Percentiles rank a stretch among this genome's conserved stretches.
These are phyloP conservation scores for Tritrichomonas foetus DNA, from an alignment of 208 protist species.

Conservation along the genomic window DNA sequence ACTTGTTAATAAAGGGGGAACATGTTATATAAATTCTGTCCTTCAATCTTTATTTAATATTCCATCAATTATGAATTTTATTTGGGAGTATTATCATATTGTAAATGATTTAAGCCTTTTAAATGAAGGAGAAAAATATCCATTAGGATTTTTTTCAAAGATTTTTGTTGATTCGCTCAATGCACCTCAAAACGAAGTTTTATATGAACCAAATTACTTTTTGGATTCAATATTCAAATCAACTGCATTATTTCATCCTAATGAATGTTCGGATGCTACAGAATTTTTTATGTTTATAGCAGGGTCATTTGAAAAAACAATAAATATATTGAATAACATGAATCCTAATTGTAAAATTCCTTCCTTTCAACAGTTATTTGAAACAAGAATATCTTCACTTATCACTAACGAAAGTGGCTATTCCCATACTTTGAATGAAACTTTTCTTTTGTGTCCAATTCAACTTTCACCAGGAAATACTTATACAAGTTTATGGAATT, in stretches of 20 bases:
- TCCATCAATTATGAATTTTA: neutral
- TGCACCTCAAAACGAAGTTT: conserved; percentile 34
- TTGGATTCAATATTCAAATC: neutral
- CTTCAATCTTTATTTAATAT: neutral
- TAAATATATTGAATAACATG: neutral
- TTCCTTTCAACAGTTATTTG: no score
- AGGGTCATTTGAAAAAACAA: neutral
- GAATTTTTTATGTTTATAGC: neutral
- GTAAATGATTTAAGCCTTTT: neutral
- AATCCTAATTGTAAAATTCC: no score
- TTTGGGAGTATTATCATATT: neutral
- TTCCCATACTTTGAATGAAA: no score
- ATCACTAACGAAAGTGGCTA: no score
- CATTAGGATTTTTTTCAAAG: neutral
- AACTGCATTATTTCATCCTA: neutral
- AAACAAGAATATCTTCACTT: no score
- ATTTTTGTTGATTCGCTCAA: conserved; percentile 34
- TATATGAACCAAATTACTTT: conserved; percentile 8
- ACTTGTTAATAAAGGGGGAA: neutral
- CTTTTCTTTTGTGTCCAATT: no score
- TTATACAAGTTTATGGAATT: no score
- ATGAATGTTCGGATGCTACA: neutral
- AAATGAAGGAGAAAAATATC: neutral
- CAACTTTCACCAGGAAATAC: no score
- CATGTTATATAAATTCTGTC: conserved; percentile 28